A percentile compares a stretch with the other conserved stretches of the same genome.
These are phyloP conservation scores for Rhododendron simsii DNA, from an alignment of 148 eudicot genomes.

Conservation along the genomic window DNA sequence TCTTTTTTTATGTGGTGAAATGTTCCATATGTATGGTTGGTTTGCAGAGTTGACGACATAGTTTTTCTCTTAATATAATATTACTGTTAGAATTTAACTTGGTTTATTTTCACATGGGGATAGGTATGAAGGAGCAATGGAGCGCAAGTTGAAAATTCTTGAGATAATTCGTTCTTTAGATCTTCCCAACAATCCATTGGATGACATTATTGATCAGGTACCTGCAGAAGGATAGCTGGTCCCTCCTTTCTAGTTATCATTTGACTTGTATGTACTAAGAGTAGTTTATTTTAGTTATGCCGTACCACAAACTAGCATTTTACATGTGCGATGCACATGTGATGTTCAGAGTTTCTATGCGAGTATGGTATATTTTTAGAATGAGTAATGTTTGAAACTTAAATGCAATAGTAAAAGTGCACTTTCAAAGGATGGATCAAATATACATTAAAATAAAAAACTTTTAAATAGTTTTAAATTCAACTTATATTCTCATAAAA, in stretches of 20 bases:
- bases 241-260: background rate
- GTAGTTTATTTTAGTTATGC: background rate
- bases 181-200: constrained; percentile 95
- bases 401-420: background rate
- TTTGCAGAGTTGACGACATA: background rate
- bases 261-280: background rate
- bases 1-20: background rate
- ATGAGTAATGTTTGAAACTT: background rate
- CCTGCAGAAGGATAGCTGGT: background rate
- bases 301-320: background rate
- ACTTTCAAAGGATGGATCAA: background rate
- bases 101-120: background rate
- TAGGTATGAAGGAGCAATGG: constrained; percentile 83
- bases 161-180: constrained; percentile 73
- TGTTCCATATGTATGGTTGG: background rate
- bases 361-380: background rate
- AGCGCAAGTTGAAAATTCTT: constrained; percentile 62
- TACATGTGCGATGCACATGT: background rate
- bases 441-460: background rate
- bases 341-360: background rate
- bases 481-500: background rate
- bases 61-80: background rate
- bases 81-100: background rate
- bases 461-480: background rate
- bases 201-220: constrained; percentile 98